Percentiles rank a stretch among this genome's conserved stretches.
These are phyloP conservation scores for Chaetomium cochliodes DNA, from an alignment of 495 filamentous ascomycete species.

Conservation along the genomic window DNA sequence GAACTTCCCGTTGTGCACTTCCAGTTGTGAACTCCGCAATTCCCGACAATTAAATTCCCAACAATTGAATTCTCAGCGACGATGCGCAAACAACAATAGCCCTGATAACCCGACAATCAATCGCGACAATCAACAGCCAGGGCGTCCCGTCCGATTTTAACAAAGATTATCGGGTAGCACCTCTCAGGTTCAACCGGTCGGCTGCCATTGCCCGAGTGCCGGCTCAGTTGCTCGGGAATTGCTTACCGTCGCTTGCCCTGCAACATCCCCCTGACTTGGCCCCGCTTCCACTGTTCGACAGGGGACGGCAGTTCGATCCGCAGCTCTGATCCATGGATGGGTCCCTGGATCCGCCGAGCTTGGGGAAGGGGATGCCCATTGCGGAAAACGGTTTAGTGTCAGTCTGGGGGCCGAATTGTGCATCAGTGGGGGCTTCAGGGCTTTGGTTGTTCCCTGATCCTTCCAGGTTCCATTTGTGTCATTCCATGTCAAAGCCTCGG, in stretches of 20 bases:
- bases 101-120: too few species aligned
- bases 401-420: neutral
- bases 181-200: constrained; percentile 9
- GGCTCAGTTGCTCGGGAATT: constrained; percentile 20
- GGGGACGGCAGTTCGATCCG: constrained; percentile 16
- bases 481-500: neutral
- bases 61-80: neutral
- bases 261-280: neutral
- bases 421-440: too few species aligned
- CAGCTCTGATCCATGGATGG: too few species aligned
- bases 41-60: neutral
- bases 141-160: constrained; percentile 8
- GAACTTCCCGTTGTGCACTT: neutral
- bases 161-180: neutral
- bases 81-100: neutral
- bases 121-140: neutral
- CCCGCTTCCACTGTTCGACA: constrained; percentile 4
- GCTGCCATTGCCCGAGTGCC: constrained; percentile 19
- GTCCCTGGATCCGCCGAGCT: too few species aligned
- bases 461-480: too few species aligned
- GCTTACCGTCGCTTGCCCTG: neutral
- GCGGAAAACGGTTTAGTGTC: too few species aligned
- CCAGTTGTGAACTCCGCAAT: too few species aligned
- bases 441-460: too few species aligned
- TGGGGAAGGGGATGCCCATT: neutral